Evolutionary conservation across 1,139 yeast species (phyloP).

Genomic region (Saccharomyces hybrid): DNA sequence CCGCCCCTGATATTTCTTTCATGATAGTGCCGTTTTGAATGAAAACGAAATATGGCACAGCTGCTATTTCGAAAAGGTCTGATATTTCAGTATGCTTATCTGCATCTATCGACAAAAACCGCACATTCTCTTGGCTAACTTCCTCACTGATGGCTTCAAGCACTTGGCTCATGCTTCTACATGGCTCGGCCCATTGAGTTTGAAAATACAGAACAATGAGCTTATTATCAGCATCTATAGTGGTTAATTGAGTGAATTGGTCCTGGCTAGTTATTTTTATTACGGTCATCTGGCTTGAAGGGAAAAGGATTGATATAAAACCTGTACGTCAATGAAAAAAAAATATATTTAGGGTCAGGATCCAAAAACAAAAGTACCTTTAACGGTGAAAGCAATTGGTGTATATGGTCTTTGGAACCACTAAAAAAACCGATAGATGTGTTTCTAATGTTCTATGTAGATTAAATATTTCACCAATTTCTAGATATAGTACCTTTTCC

Average conservation of each 20-base stretch:
- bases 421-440: neutral
- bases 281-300: conserved; percentile 47
- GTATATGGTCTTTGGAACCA: neutral
- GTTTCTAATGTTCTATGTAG: neutral
- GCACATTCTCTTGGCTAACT: conserved; percentile 32
- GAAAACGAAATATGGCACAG: conserved; percentile 88
- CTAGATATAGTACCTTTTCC: neutral
- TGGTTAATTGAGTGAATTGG: conserved; percentile 73
- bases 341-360: neutral
- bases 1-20: conserved; percentile 89
- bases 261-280: conserved; percentile 67
- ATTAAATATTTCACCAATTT: neutral
- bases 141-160: conserved; percentile 36
- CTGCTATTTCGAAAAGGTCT: conserved; percentile 85
- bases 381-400: neutral
- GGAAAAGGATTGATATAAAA: neutral
- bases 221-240: conserved; percentile 49
- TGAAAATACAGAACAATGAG: conserved; percentile 80
- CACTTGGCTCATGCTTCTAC: conserved; percentile 41
- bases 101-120: conserved; percentile 76
- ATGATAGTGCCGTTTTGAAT: conserved; percentile 75
- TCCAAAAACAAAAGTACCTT: neutral
- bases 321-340: neutral
- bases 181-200: conserved; percentile 94
- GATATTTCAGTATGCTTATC: conserved; percentile 81